Conservation (phyloP, 106 monocot genomes). For the Platanthera zijinensis region DNA sequence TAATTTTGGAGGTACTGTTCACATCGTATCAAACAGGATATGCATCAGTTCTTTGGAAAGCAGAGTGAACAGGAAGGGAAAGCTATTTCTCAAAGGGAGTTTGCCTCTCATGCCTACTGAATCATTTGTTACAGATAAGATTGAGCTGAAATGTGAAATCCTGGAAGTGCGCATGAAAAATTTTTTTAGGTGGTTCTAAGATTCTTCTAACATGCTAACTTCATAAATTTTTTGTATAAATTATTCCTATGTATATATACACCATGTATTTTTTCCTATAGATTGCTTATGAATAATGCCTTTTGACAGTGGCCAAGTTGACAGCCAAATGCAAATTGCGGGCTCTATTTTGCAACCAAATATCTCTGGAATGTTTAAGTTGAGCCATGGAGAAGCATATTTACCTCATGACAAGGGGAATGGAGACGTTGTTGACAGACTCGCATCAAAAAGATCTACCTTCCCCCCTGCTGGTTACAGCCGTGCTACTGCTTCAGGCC, state of each 20-base stretch:
- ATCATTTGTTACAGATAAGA: constrained; percentile 57
- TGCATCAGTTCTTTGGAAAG: constrained; percentile 93
- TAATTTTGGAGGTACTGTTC: constrained; percentile 78
- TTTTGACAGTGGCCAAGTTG: constrained; percentile 85
- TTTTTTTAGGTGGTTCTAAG: constrained; percentile 62
- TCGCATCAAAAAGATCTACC: constrained; percentile 47
- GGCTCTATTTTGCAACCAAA: constrained; percentile 94
- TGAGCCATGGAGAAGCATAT: constrained; percentile 99
- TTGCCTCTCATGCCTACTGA: constrained; percentile 80
- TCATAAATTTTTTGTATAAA: background rate
- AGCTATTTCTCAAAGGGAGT: constrained; percentile 77
- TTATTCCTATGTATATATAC: background rate
- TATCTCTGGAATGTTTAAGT: constrained; percentile 81
- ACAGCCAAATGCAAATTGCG: constrained; percentile 80
- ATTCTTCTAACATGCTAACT: background rate
- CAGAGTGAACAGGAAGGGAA: constrained; percentile 83
- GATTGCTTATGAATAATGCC: background rate
- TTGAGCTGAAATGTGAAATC: constrained; percentile 93
- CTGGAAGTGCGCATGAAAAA: constrained; percentile 90
- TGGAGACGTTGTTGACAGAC: constrained; percentile 47
- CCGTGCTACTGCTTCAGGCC: constrained; percentile 40
- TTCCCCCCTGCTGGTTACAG: constrained; percentile 53
- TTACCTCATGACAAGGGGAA: constrained; percentile 97
- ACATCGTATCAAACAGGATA: constrained; percentile 71
- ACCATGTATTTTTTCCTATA: background rate